These are phyloP conservation scores for Aspergillus thermomutatus DNA, from an alignment of 2,329 filamentous ascomycete species.

Conservation along the genomic window DNA sequence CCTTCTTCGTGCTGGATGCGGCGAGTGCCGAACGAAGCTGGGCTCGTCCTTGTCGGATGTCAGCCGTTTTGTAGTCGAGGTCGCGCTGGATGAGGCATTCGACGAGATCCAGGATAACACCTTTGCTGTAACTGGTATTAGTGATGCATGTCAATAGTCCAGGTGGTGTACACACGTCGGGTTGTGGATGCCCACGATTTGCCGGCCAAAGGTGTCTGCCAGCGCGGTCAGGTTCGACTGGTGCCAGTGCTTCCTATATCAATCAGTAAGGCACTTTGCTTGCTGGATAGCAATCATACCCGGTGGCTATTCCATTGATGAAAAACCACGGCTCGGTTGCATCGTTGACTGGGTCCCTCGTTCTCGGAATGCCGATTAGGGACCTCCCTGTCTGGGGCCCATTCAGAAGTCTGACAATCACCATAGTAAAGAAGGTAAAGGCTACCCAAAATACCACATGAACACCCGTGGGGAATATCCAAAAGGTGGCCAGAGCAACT, in stretches of 20 bases:
- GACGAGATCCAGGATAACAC: conserved; percentile 1
- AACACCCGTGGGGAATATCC: background rate
- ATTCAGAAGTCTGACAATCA: background rate
- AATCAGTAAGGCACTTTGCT: background rate
- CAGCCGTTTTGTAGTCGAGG: conserved; percentile 4
- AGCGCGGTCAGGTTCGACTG: conserved; percentile 1
- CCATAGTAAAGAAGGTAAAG: background rate
- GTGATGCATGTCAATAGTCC: background rate
- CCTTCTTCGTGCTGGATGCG: background rate
- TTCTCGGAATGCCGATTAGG: background rate
- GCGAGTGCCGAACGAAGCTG: background rate
- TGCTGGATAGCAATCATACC: background rate
- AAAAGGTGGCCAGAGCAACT: background rate
- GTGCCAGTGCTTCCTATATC: background rate
- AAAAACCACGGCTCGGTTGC: conserved; percentile 3
- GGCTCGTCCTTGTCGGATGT: conserved; percentile 2
- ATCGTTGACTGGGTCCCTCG: background rate
- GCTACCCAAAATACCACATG: background rate
- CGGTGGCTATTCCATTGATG: conserved; percentile 3
- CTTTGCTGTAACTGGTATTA: background rate
- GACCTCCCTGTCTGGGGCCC: background rate
- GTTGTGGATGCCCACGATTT: conserved; percentile 6
- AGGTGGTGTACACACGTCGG: background rate
- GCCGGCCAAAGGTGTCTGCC: conserved; percentile 1
- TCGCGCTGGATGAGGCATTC: conserved; percentile 6